Base-by-base conservation (phyloP, 2,329 filamentous ascomycete genomes). In the Cladophialophora exuberans region DNA sequence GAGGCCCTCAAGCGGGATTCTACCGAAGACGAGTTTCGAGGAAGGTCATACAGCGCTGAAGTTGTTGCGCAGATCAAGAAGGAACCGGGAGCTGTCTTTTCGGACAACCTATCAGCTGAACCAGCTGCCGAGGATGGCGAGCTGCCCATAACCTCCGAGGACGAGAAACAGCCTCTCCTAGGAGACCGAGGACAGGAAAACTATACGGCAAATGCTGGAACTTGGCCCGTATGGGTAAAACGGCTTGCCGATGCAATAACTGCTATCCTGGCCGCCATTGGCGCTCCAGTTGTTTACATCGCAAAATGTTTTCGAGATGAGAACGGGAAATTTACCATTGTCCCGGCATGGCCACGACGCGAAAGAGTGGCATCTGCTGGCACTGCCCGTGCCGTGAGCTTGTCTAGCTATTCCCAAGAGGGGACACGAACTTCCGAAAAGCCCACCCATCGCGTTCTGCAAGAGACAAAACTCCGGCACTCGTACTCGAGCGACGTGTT, bases 301-400 rank as follows among this genome's bases (percentile, higher is more conserved):
- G 83, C 92, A 57, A 87, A 89, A 62, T 91, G 83, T 68, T 87
- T 97, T 65, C 93, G 89, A 74, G 86, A 95, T 67, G 85, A 90
- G 41, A 76, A 88, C 54, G 90, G 90, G 46, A 79, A 79, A 46
- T 96, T 96, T 70, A 87, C 90, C 49, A 83, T 90, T n/a, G 73
- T 94, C 55, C 75, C 85, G 44, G 91, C 90, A 55, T 73, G 94
- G 38, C 81, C 82, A 67, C 86, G 41, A 39, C 58, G 15, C 25
- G 56, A 55, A 35, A 54, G 44, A 38, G 41, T 44, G 46, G 52
- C 33, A 25, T 38, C 35, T 30, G 54, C 45, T 18, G 60, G 56
- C 20, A 59, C 60, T 4, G 52, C 62, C 3, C 53, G 60, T 39
- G 62, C 59, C 18, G 52, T 62, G 15, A 58, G 62, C 17, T 54